phyloP scores from a whole-genome alignment of 176 grass and related monocot species.

The Tillandsia leiboldiana region DNA sequence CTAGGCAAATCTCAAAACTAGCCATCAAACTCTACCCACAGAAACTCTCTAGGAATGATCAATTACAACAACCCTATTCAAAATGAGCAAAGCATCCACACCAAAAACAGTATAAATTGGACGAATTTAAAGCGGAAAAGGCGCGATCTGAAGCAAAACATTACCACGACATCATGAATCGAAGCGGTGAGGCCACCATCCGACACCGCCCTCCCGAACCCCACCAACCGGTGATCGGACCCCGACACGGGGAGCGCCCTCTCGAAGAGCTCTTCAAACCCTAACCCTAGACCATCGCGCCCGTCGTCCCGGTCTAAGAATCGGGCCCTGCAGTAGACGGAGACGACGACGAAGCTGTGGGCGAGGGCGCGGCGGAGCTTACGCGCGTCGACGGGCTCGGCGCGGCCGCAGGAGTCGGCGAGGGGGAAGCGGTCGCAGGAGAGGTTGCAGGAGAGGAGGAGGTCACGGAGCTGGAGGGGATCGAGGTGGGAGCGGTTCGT shows the following conservation, averaged over 20 bases:
- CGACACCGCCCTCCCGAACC: slow-evolving; percentile 72
- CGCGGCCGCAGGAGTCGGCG: slow-evolving; percentile 10
- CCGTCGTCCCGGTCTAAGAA: slow-evolving; percentile 24
- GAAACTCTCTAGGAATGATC: too few species aligned
- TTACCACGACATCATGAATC: slow-evolving; percentile 84
- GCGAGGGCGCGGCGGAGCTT: slow-evolving; percentile 59
- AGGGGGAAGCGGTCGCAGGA: slow-evolving; percentile 50
- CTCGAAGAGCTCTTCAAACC: slow-evolving; percentile 26
- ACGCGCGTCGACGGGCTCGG: slow-evolving; percentile 30
- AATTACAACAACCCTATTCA: too few species aligned
- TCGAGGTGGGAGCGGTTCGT: slow-evolving; percentile 47
- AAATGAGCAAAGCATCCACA: neutral
- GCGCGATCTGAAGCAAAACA: neutral
- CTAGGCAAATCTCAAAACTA: too few species aligned
- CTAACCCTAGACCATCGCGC: neutral
- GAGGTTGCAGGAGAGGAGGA: slow-evolving; percentile 56
- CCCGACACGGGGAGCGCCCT: slow-evolving; percentile 9
- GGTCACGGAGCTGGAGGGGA: slow-evolving; percentile 47
- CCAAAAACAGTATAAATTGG: neutral
- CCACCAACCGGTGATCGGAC: slow-evolving; percentile 38
- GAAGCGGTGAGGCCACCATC: slow-evolving; percentile 78
- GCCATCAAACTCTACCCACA: too few species aligned
- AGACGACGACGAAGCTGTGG: slow-evolving; percentile 69
- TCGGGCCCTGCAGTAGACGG: slow-evolving; percentile 46
- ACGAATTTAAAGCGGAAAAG: neutral